Percentiles rank a stretch among this genome's conserved stretches.
Conservation (phyloP, 768 basidiomycete species). For the Royoungia palumana region DNA sequence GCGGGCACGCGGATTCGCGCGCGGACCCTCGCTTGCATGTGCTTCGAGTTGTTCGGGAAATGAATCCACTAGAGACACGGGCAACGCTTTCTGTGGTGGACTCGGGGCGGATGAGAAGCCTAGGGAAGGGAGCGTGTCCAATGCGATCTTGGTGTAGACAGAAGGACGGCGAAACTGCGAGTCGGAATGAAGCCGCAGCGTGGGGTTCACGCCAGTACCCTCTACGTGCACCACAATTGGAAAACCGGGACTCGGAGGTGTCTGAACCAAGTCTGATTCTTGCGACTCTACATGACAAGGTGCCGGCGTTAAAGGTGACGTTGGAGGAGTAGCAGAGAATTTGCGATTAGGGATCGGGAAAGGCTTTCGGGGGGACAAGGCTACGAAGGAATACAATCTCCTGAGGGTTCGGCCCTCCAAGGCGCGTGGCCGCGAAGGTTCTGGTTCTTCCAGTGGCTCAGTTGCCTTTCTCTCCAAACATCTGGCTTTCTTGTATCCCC, state of each 20-base stretch:
- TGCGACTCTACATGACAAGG: constrained; percentile 36
- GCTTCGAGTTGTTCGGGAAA: constrained; percentile 9
- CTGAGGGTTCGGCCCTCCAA: constrained; percentile 19
- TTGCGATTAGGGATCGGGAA: constrained; percentile 6
- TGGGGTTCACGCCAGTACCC: constrained; percentile 32
- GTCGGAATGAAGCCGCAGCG: constrained; percentile 36
- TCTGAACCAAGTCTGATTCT: constrained; percentile 45
- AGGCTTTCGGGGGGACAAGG: constrained; percentile 4
- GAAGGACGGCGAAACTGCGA: constrained; percentile 33
- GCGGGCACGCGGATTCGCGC: constrained; percentile 3
- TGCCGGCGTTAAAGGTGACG: constrained; percentile 29
- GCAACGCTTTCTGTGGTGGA: constrained; percentile 5
- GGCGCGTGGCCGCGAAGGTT: constrained; percentile 12
- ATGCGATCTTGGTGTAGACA: constrained; percentile 37
- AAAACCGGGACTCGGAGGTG: constrained; percentile 43
- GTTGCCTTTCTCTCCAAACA: constrained; percentile 32
- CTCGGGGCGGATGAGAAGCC: constrained; percentile 3
- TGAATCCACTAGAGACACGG: constrained; percentile 6
- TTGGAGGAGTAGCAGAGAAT: constrained; percentile 20
- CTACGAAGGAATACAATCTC: constrained; percentile 14
- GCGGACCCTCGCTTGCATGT: constrained; percentile 6
- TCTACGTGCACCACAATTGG: constrained; percentile 29
- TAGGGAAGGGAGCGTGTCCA: constrained; percentile 21
- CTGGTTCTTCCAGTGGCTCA: constrained; percentile 32
- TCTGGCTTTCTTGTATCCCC: constrained; percentile 21